A percentile compares a stretch with the other conserved stretches of the same genome.
Evolutionary conservation across 1,284 basidiomycete genomes (phyloP).

Genomic region (Cutaneotrichosporon spelunceum): DNA sequence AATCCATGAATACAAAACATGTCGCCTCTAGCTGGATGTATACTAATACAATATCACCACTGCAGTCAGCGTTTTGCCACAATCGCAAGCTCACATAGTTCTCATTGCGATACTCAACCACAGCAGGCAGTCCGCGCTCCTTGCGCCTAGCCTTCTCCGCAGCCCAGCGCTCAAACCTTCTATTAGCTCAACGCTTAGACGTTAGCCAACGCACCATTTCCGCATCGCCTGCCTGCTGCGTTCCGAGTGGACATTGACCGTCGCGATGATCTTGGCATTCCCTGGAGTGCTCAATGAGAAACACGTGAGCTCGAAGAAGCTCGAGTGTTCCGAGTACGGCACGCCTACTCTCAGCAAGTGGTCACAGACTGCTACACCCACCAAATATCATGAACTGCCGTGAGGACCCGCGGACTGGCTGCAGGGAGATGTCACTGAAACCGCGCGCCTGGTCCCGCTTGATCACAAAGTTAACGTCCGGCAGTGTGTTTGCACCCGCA

Average conservation of each 20-base stretch:
- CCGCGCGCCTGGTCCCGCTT: constrained; percentile 61
- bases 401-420: constrained; percentile 69
- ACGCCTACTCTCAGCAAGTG: constrained; percentile 56
- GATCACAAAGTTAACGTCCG: constrained; percentile 66
- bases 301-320: constrained; percentile 88
- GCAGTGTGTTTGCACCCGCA: constrained; percentile 62
- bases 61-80: not conserved
- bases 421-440: constrained; percentile 68
- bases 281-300: constrained; percentile 85
- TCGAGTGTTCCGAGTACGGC: constrained; percentile 94
- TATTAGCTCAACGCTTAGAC: not conserved
- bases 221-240: constrained; percentile 71
- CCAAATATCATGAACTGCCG: constrained; percentile 70
- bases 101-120: constrained; percentile 60
- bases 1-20: no score
- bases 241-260: constrained; percentile 87
- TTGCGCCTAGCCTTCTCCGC: constrained; percentile 66
- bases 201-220: constrained; percentile 53
- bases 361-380: constrained; percentile 12
- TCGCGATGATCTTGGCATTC: constrained; percentile 76
- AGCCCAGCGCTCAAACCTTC: constrained; percentile 78
- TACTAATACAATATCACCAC: constrained; percentile 10
- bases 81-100: constrained; percentile 42
- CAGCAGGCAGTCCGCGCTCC: constrained; percentile 51
- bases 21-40: not conserved